Conservation (phyloP, 1,284 basidiomycete genomes). For the Puccinia polysora region DNA sequence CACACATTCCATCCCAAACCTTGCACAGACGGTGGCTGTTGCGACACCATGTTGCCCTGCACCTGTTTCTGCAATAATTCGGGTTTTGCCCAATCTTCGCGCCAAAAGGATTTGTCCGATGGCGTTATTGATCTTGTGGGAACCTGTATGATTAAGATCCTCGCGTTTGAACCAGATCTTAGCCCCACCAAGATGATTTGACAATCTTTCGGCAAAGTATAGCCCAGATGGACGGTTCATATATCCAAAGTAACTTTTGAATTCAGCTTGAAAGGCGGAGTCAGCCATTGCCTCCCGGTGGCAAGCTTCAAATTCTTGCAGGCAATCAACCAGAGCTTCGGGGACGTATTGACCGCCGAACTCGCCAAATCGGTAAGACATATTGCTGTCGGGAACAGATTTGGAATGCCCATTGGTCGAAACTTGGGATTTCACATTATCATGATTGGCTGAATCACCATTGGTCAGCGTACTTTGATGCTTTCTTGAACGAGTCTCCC, state of each 20-base stretch:
- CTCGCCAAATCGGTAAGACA: slow-evolving; percentile 71
- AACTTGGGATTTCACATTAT: too few relatives aligned
- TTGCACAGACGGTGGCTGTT: slow-evolving; percentile 94
- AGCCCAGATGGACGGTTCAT: slow-evolving; percentile 71
- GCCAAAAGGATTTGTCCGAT: slow-evolving; percentile 93
- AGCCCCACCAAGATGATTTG: slow-evolving; percentile 74
- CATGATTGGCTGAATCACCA: too few relatives aligned
- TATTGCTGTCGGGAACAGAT: background rate
- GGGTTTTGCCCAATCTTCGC: slow-evolving; percentile 82
- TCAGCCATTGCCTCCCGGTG: slow-evolving; percentile 81
- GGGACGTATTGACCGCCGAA: slow-evolving; percentile 98
- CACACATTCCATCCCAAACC: slow-evolving; percentile 90
- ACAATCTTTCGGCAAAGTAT: slow-evolving; percentile 70
- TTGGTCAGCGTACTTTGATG: too few relatives aligned
- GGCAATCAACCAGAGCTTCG: slow-evolving; percentile 84
- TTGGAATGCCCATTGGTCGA: background rate
- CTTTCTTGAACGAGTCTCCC: too few relatives aligned
- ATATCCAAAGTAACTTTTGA: slow-evolving; percentile 80
- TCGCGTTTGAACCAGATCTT: slow-evolving; percentile 98
- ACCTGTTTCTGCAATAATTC: slow-evolving; percentile 97
- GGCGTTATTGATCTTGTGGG: slow-evolving; percentile 95
- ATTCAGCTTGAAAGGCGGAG: slow-evolving; percentile 89
- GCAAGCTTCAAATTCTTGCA: slow-evolving; percentile 83
- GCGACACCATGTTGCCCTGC: slow-evolving; percentile 99
- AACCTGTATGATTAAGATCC: slow-evolving; percentile 89